phyloP scores from a whole-genome alignment of 441 rosid genomes.

The Pelargonium hybrid region DNA sequence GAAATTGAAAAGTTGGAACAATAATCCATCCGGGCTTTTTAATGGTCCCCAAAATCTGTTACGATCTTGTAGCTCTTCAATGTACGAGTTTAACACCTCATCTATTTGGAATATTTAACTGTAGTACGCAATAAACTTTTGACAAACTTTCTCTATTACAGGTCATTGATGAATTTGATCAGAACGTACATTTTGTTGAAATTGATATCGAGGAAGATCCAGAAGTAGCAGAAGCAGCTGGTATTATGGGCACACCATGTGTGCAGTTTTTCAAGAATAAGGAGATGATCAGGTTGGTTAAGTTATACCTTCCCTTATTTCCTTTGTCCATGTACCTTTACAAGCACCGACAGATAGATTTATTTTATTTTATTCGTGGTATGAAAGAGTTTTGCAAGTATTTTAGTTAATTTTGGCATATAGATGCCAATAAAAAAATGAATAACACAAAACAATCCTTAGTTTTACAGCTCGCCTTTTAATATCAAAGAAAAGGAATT shows the following conservation, averaged over 20 bases:
- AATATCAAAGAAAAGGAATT: too few species aligned
- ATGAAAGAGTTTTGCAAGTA: not conserved
- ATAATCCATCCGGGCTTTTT: not conserved
- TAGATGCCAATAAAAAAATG: too few species aligned
- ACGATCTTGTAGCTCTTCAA: not conserved
- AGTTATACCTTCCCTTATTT: constrained; percentile 10
- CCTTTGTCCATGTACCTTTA: not conserved
- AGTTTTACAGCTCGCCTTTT: too few species aligned
- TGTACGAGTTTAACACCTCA: not conserved
- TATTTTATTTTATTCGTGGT: not conserved
- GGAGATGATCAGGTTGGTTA: constrained; percentile 69
- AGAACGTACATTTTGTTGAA: constrained; percentile 83
- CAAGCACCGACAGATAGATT: not conserved
- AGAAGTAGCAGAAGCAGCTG: constrained; percentile 91
- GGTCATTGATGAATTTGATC: constrained; percentile 87
- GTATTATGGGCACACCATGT: constrained; percentile 92
- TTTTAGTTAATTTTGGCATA: too few species aligned
- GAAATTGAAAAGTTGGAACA: not conserved
- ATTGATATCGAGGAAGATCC: constrained; percentile 95
- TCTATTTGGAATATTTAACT: not conserved
- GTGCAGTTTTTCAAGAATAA: constrained; percentile 91
- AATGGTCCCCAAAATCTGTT: not conserved
- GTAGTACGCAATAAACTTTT: not conserved
- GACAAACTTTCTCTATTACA: constrained; percentile 16
- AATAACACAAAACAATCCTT: too few species aligned